A percentile compares a stretch with the other conserved stretches of the same genome.
Conservation (phyloP, 192 early-diverging fungal genomes). For the Backusella luteola region DNA sequence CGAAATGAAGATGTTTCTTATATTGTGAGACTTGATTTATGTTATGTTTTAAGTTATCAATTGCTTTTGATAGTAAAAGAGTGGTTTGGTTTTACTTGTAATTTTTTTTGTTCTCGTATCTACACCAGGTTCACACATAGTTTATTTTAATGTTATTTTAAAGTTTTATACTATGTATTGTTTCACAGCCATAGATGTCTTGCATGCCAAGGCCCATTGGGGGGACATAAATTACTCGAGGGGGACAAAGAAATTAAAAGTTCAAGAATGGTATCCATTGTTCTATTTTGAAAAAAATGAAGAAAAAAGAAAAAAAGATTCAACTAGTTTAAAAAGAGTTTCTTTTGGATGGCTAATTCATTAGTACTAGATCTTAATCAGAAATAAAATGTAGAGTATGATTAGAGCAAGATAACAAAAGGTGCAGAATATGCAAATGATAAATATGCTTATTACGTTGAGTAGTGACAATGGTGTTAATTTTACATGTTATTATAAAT, state of each 20-base stretch:
- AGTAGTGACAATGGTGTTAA: background rate
- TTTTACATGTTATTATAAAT: background rate
- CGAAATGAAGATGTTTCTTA: conserved; percentile 3
- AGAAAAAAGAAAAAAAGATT: background rate
- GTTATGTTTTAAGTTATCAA: background rate
- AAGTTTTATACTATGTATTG: background rate
- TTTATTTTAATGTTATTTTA: background rate
- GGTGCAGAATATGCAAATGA: background rate
- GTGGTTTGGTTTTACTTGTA: background rate
- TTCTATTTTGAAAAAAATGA: background rate
- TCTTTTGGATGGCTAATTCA: background rate
- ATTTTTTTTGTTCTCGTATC: background rate
- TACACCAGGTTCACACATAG: background rate
- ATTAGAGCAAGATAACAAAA: background rate
- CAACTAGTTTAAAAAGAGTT: background rate
- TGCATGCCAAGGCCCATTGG: background rate
- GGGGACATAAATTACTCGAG: background rate
- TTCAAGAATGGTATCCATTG: conserved; percentile 3
- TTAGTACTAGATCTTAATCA: background rate
- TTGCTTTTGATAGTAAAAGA: background rate
- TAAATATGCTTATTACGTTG: background rate
- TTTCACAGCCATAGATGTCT: background rate
- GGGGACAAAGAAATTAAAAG: conserved; percentile 2
- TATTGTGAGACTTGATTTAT: background rate
- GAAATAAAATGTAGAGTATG: background rate